Percentiles rank a stretch among this genome's conserved stretches.
These are phyloP conservation scores for Fusarium brevicatenulatum DNA, from an alignment of 2,329 filamentous ascomycete species.

Conservation along the genomic window DNA sequence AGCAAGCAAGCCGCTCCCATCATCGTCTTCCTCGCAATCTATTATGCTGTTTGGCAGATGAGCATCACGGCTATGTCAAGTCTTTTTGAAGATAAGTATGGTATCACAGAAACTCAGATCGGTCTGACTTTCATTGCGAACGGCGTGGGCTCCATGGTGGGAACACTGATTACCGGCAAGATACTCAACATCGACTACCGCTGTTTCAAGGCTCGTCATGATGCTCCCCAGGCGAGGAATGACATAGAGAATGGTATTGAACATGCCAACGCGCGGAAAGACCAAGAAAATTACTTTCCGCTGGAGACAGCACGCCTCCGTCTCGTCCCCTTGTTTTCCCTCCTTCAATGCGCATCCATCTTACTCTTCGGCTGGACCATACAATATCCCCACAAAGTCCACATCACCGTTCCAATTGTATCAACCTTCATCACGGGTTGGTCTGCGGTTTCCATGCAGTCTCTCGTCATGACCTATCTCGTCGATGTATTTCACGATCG, in stretches of 20 bases:
- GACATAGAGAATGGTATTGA: fast-evolving
- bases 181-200: slow-evolving; percentile 63
- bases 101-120: slow-evolving; percentile 55
- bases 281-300: slow-evolving; percentile 51
- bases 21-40: slow-evolving; percentile 59
- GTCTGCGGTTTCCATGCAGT: slow-evolving; percentile 60
- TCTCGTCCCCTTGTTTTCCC: slow-evolving; percentile 56
- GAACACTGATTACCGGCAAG: slow-evolving; percentile 62
- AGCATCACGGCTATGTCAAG: slow-evolving; percentile 63
- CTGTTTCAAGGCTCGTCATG: slow-evolving; percentile 47
- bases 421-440: slow-evolving; percentile 63
- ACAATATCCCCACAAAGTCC: slow-evolving; percentile 53
- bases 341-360: slow-evolving; percentile 58
- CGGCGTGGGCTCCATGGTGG: slow-evolving; percentile 64
- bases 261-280: fast-evolving
- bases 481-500: slow-evolving; percentile 62
- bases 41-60: slow-evolving; percentile 67
- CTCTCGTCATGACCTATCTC: slow-evolving; percentile 61
- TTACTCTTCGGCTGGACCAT: slow-evolving; percentile 65
- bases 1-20: slow-evolving; percentile 56
- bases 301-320: slow-evolving; percentile 63
- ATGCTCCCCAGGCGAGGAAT: neutral
- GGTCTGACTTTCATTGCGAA: slow-evolving; percentile 65
- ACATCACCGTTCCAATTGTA: slow-evolving; percentile 61
- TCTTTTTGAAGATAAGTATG: slow-evolving; percentile 57